Percentiles rank a stretch among this genome's conserved stretches.
Evolutionary conservation across 352 stramenopile species (phyloP).

Genomic region (Pythium guiyangense): DNA sequence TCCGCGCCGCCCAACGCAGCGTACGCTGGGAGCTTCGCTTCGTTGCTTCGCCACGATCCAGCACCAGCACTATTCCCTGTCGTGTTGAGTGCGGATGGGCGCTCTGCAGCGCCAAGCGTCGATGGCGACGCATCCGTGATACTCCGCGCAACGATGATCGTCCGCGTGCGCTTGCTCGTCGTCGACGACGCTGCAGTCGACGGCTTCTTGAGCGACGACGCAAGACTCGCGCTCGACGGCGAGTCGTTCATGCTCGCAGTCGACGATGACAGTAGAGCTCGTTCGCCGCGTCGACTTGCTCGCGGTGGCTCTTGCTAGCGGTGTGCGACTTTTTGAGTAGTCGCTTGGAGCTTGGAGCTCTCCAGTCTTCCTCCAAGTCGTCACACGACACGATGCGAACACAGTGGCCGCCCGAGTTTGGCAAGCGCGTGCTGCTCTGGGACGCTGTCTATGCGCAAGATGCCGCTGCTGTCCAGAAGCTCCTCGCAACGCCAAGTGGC

Average conservation of each 20-base stretch:
- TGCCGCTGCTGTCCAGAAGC: conserved; percentile 24
- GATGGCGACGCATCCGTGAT: conserved; percentile 19
- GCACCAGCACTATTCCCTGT: not conserved
- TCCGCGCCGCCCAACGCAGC: conserved; percentile 50
- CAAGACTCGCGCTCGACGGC: conserved; percentile 33
- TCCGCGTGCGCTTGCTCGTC: conserved; percentile 34
- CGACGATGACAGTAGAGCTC: too few relatives aligned
- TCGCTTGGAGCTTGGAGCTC: too few relatives aligned
- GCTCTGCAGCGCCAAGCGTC: conserved; percentile 4
- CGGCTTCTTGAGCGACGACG: conserved; percentile 21
- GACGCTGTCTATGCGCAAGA: conserved; percentile 56
- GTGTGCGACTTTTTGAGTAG: too few relatives aligned
- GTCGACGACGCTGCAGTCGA: conserved; percentile 33
- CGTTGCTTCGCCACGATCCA: conserved; percentile 2
- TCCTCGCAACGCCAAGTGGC: conserved; percentile 24
- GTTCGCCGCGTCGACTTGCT: not conserved
- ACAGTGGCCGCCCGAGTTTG: conserved; percentile 39
- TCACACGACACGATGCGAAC: not conserved
- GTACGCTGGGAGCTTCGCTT: conserved; percentile 52
- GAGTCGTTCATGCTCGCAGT: conserved; percentile 30
- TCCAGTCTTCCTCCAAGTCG: not conserved
- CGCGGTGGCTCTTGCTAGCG: too few relatives aligned
- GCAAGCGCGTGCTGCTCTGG: conserved; percentile 42
- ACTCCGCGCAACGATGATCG: conserved; percentile 47
- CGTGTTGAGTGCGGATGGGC: not conserved